Conservation (phyloP, 805 yeast genomes). For the Kodamaea lidongshanica region DNA sequence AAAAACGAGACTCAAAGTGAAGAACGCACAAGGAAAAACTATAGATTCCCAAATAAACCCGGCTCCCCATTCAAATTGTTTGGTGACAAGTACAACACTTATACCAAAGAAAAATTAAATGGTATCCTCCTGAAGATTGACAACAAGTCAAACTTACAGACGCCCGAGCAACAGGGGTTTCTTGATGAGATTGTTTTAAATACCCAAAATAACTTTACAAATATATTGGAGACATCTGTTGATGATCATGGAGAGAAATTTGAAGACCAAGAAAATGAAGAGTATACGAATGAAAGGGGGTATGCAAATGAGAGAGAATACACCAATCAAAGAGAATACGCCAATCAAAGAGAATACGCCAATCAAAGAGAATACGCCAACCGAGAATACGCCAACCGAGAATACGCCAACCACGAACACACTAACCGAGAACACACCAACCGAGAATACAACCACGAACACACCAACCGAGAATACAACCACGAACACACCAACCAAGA, state of each 20-base stretch:
- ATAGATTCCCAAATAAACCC: slow-evolving; percentile 19
- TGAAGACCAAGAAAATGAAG: slow-evolving; percentile 1
- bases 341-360: too few species aligned
- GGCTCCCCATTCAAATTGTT: slow-evolving; percentile 40
- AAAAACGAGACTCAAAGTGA: slow-evolving; percentile 14
- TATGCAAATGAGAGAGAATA: too few species aligned
- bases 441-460: too few species aligned
- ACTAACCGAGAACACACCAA: too few species aligned
- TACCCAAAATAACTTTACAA: slow-evolving; percentile 1
- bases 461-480: too few species aligned
- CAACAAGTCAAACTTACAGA: slow-evolving; percentile 11
- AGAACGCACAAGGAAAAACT: slow-evolving; percentile 14
- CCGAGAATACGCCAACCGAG: too few species aligned
- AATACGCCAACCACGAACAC: too few species aligned
- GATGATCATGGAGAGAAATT: neutral
- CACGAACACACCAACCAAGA: too few species aligned
- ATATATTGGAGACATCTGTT: slow-evolving; percentile 3
- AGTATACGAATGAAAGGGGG: too few species aligned
- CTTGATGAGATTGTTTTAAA: slow-evolving; percentile 3
- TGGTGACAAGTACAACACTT: slow-evolving; percentile 35
- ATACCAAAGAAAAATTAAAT: slow-evolving; percentile 29
- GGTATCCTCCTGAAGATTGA: slow-evolving; percentile 22
- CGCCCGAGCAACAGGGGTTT: slow-evolving; percentile 7
- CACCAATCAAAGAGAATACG: too few species aligned
- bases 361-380: too few species aligned